A percentile compares a stretch with the other conserved stretches of the same genome.
These are phyloP conservation scores for Talinum fruticosum DNA, from an alignment of 148 eudicot genomes.

Conservation along the genomic window DNA sequence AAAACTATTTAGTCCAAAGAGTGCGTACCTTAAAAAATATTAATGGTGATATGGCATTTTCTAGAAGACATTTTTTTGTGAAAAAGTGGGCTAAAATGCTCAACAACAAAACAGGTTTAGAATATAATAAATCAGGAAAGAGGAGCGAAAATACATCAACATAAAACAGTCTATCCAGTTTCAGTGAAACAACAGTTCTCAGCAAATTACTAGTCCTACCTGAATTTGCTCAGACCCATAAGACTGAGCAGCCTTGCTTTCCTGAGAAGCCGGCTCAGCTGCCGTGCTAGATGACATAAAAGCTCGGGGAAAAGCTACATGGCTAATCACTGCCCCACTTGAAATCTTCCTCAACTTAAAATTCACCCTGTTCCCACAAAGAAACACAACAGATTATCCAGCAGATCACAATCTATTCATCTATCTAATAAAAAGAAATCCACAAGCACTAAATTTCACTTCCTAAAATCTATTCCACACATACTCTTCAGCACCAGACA, in stretches of 20 bases:
- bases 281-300: slow-evolving; percentile 58
- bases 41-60: not conserved
- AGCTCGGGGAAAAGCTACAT: slow-evolving; percentile 53
- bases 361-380: slow-evolving; percentile 40
- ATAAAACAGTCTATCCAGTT: not conserved
- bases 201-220: slow-evolving; percentile 36
- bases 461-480: not conserved
- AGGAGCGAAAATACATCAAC: not conserved
- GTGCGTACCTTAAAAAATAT: not conserved
- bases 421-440: not conserved
- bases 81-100: not conserved
- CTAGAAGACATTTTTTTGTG: not conserved
- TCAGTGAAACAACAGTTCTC: not conserved
- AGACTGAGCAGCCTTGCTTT: slow-evolving; percentile 37
- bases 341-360: slow-evolving; percentile 40
- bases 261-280: slow-evolving; percentile 49
- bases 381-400: not conserved
- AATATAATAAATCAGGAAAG: not conserved
- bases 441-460: not conserved
- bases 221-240: slow-evolving; percentile 99
- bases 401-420: not conserved
- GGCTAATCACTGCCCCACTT: slow-evolving; percentile 26
- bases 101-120: not conserved
- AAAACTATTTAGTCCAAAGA: not conserved
- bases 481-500: not conserved